Evolutionary conservation across 2,329 filamentous ascomycete species (phyloP).

Genomic region (Chlorencoelia australis): DNA sequence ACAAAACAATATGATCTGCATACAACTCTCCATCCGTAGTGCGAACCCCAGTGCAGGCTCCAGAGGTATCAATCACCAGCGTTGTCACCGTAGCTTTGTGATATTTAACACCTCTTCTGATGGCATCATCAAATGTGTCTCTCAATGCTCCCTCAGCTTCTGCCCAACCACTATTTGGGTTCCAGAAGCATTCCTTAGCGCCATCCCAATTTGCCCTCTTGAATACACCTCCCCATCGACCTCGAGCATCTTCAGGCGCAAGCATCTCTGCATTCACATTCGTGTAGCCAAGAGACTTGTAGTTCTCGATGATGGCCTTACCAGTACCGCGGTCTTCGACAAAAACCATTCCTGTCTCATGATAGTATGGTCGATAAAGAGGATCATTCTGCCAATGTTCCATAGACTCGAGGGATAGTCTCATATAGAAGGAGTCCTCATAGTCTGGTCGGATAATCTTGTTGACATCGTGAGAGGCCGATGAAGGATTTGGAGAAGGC

Average conservation of each 20-base stretch:
- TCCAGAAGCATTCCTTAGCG: conserved; percentile 34
- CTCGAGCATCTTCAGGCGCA: conserved; percentile 32
- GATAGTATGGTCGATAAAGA: conserved; percentile 35
- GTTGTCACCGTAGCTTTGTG: conserved; percentile 32
- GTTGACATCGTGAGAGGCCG: conserved; percentile 48
- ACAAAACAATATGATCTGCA: conserved; percentile 43
- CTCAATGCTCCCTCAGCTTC: conserved; percentile 37
- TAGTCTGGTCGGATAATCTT: conserved; percentile 50
- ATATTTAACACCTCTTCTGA: conserved; percentile 35
- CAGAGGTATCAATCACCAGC: conserved; percentile 36
- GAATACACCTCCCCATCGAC: conserved; percentile 31
- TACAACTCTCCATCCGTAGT: conserved; percentile 36
- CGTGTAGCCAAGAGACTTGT: conserved; percentile 25
- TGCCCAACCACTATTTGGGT: conserved; percentile 40
- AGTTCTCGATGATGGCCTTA: conserved; percentile 13
- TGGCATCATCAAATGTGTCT: conserved; percentile 33
- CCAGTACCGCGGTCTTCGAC: conserved; percentile 23
- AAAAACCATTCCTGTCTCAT: conserved; percentile 39
- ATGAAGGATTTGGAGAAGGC: conserved; percentile 26
- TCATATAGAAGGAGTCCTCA: conserved; percentile 40
- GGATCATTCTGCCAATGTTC: conserved; percentile 38
- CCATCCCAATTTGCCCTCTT: conserved; percentile 26
- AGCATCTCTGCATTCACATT: conserved; percentile 32
- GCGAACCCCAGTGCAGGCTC: conserved; percentile 38
- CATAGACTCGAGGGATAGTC: conserved; percentile 37